A percentile compares a stretch with the other conserved stretches of the same genome.
These are phyloP conservation scores for Ustilago bromivora DNA, from an alignment of 1,284 basidiomycete genomes.

Conservation along the genomic window DNA sequence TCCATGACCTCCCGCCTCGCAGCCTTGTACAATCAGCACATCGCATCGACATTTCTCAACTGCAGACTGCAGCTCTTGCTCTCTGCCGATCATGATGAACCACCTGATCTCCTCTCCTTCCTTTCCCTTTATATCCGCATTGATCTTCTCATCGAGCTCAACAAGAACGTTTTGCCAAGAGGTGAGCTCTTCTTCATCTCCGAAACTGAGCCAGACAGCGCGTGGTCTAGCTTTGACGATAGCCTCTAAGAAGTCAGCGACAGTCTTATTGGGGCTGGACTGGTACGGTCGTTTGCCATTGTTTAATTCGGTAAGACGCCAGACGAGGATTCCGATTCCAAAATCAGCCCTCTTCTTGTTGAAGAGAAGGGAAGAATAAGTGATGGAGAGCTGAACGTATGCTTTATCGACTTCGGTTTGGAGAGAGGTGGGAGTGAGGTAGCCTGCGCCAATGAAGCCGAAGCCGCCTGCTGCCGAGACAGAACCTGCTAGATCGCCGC, in stretches of 20 bases:
- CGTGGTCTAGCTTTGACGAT: constrained; percentile 49
- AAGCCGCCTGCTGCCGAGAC: constrained; percentile 63
- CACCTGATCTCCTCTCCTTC: constrained; percentile 44
- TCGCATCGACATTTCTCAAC: constrained; percentile 56
- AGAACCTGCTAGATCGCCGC: constrained; percentile 58
- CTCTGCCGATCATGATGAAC: constrained; percentile 58
- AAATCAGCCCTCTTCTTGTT: constrained; percentile 40
- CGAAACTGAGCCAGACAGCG: constrained; percentile 66
- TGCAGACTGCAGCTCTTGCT: constrained; percentile 48
- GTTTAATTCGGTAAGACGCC: constrained; percentile 57
- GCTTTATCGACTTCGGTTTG: constrained; percentile 47
- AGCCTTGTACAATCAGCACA: constrained; percentile 60
- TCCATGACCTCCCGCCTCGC: constrained; percentile 66
- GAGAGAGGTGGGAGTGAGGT: constrained; percentile 43
- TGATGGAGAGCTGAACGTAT: constrained; percentile 23
- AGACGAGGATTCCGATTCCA: constrained; percentile 65
- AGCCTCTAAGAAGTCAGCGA: constrained; percentile 49
- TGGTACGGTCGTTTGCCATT: constrained; percentile 30
- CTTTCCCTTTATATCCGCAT: constrained; percentile 25
- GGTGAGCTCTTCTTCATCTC: constrained; percentile 46
- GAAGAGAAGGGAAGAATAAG: constrained; percentile 14
- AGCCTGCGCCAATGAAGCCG: constrained; percentile 68
- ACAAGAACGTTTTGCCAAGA: constrained; percentile 51
- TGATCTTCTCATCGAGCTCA: constrained; percentile 45
- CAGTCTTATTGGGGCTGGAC: constrained; percentile 9